Conservation (phyloP, 371 early-diverging fungal species). For the Spiromyces aspiralis region DNA sequence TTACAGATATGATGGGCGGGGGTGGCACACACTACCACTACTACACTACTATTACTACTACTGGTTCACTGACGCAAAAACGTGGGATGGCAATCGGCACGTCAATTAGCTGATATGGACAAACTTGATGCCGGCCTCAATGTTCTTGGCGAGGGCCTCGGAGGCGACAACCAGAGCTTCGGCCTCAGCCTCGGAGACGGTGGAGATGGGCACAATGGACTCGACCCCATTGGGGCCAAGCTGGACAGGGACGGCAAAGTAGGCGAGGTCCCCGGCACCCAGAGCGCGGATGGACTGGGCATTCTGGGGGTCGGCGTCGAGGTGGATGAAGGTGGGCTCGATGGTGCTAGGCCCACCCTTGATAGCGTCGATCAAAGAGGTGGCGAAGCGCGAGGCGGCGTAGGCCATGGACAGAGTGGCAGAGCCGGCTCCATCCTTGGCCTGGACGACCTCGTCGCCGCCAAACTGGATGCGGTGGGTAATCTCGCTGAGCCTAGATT, state of each 20-base stretch:
- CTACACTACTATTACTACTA: no score
- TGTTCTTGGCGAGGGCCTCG: conserved; percentile 15
- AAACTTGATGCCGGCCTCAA: conserved; percentile 16
- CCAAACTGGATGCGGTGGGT: conserved; percentile 96
- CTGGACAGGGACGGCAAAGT: conserved; percentile 89
- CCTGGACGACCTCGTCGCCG: conserved; percentile 98
- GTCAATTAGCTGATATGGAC: no score
- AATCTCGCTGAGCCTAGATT: conserved; percentile 76
- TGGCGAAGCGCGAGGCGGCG: conserved; percentile 87
- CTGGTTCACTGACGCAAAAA: no score
- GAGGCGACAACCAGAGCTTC: conserved; percentile 15
- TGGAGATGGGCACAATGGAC: conserved; percentile 58
- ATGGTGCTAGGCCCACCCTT: conserved; percentile 44
- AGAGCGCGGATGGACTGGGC: conserved; percentile 16
- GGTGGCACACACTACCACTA: no score
- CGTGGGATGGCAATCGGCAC: no score
- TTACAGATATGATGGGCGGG: no score
- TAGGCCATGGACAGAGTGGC: conserved; percentile 97
- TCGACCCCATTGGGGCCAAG: conserved; percentile 80
- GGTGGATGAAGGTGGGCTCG: conserved; percentile 63
- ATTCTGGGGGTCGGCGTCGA: conserved; percentile 34
- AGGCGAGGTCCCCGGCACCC: conserved; percentile 26
- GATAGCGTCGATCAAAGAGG: conserved; percentile 77
- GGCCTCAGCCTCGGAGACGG: conserved; percentile 57
- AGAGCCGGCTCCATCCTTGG: conserved; percentile 93